Base-by-base conservation (phyloP, 2,329 filamentous ascomycete genomes). In the Trichoderma koningiopsis region DNA sequence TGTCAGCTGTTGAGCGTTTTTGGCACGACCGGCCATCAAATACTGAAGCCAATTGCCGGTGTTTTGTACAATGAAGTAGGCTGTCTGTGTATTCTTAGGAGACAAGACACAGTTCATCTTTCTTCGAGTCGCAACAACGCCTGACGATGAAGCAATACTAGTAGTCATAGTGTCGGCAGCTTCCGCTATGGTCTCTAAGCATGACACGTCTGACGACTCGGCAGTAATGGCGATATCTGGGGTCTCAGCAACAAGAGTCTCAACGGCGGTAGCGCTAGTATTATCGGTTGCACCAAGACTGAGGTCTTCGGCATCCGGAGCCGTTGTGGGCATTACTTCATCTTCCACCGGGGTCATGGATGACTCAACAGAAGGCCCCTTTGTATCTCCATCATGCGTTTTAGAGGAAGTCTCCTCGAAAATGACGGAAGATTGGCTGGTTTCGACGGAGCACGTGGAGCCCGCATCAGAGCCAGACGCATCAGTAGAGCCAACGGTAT, bases 61-160 rank as follows among this genome's bases (percentile, higher is more conserved):
- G 8, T 70, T 67, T 24, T 70, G 62, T 6, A 70, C 22, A 13
- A 66, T 52, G 13, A 70, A 60, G 55, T 67, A 60, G 35, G 68
- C 57, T 14, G 61, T 66, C 33, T 67, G 62, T 5, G 68, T 31
- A 24, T 66, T 43, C 19, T 43, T 24, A 10, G 33, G 56, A n/a
- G 68, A 53, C 37, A 49, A 19, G 13, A 62, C 27, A 53, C 53
- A 62, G 7, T 59, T 59, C 62, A 62, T 67, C 68, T 62, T 65
- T 37, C 57, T 58, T 27, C 68, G 24, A 8, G 61, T 14, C 6
- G 53, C 68, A 5, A 69, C 37, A 16, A 55, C 31, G 33, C 52
- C 22, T 19, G 62, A 61, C 29, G 62, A 37, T 22, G 47, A 40
- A 24, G 35, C 37, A 4, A 58, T 56, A 3, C 33, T n/a, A 22